Base-by-base conservation (phyloP, 805 yeast species). In the Schwanniomyces vanrijiae region DNA sequence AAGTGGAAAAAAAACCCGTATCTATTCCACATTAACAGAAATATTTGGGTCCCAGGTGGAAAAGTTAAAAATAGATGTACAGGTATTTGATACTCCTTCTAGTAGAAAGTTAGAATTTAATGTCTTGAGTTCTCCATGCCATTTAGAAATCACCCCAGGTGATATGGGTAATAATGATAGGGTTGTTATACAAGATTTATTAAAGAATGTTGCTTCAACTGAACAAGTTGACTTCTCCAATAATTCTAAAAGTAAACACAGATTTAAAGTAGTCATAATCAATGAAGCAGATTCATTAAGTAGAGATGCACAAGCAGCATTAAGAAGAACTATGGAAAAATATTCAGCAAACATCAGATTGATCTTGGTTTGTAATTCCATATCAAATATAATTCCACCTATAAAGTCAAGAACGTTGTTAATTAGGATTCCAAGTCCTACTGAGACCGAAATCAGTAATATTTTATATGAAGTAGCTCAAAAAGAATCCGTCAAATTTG, bases 81-180 rank as follows among this genome's bases (percentile, higher is more conserved):
- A 96, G 56, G 83, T 87, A 1, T 88, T 92, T 60, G 82, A 81
- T 28, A 86, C 96, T 0, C 71, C 83, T 9, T 76, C 88, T 7
- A 85, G 83, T 53, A 73, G 91, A 41, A 92, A 90, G 62, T 68
- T 94, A 46, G 98, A 94, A 59, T 84, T 94, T 67, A 94, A 90
- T 59, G 90, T 94, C 19, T 88, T 94, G n/a, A 87, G 96, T 38
- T 86, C 96, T 9, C 88, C 92, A 0, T 82, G 85, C 61, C 99
- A 94, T 67, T 69, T 91, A 52, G 99, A 94, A 63, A 88, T 94
- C 58, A 94, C 98, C 2, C 99, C 99, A 6, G 81, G 94, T 50
- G 99, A 94, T 67, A 86, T 94, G 84, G 98, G 98, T 5, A 90
- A 86, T 65, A 90, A 90, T 61, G 99, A 94, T 68, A 78, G 98